phyloP scores from a whole-genome alignment of 495 filamentous ascomycete species.

The Talaromyces stipitatus region DNA sequence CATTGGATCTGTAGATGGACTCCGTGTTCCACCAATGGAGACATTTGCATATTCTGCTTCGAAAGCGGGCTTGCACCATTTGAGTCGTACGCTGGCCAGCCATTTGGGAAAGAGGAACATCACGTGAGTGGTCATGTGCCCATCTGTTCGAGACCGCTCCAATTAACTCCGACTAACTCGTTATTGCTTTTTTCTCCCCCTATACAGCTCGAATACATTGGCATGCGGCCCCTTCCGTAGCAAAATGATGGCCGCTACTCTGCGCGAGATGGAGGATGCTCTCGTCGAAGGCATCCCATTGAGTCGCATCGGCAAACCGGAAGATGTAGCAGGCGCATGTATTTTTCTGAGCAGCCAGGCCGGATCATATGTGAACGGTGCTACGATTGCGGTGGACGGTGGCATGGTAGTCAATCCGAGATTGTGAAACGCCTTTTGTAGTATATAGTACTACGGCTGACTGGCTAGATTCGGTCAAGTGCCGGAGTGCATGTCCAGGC shows the following conservation, averaged over 20 bases:
- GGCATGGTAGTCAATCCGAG: conserved; percentile 49
- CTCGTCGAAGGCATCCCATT: conserved; percentile 62
- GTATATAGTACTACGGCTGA: background rate
- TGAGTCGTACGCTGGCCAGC: conserved; percentile 63
- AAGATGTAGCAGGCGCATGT: conserved; percentile 71
- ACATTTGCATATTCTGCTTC: conserved; percentile 69
- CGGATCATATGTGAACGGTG: conserved; percentile 68
- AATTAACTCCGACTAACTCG: background rate
- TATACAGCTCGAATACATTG: conserved; percentile 48
- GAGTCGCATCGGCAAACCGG: conserved; percentile 59
- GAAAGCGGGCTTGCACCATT: conserved; percentile 69
- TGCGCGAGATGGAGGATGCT: conserved; percentile 50
- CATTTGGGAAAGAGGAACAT: conserved; percentile 64
- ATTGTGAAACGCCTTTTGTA: conserved; percentile 28
- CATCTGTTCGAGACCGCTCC: background rate
- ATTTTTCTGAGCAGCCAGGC: conserved; percentile 65
- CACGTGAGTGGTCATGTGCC: conserved; percentile 38
- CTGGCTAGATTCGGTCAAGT: background rate
- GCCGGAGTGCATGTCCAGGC: background rate
- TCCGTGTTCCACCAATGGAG: conserved; percentile 57
- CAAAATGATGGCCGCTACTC: conserved; percentile 75
- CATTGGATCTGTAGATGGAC: conserved; percentile 65
- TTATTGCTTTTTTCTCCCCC: background rate
- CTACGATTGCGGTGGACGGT: conserved; percentile 68
- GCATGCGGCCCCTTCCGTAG: conserved; percentile 76